These are phyloP conservation scores for Rhizophora apiculata DNA, from an alignment of 345 rosid genomes.

Conservation along the genomic window DNA sequence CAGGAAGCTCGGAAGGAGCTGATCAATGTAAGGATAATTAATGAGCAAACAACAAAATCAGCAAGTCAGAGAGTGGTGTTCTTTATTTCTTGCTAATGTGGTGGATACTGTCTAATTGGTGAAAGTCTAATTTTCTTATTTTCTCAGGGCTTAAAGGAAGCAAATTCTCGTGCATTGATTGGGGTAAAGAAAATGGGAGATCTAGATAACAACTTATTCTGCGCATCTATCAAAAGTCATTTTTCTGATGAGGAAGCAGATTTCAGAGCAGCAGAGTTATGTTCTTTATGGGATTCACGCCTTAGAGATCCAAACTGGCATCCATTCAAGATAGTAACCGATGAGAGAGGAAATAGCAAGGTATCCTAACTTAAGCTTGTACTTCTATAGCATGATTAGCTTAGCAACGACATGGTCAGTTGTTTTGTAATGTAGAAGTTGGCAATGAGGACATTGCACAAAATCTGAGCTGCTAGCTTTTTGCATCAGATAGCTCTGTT, in stretches of 20 bases:
- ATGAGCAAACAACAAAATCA: background rate
- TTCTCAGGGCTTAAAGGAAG: constrained; percentile 33
- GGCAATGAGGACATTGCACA: background rate
- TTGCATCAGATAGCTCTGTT: no score
- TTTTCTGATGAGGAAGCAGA: constrained; percentile 32
- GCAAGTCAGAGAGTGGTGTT: background rate
- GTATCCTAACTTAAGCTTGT: constrained; percentile 15
- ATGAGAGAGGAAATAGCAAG: constrained; percentile 25
- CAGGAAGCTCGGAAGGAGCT: constrained; percentile 71
- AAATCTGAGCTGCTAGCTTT: background rate
- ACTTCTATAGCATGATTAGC: background rate
- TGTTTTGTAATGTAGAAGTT: background rate
- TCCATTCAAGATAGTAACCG: constrained; percentile 44
- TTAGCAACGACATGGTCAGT: background rate
- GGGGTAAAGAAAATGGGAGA: constrained; percentile 64
- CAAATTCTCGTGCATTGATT: constrained; percentile 16
- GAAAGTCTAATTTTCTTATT: constrained; percentile 18
- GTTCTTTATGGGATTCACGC: constrained; percentile 45
- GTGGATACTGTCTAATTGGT: background rate
- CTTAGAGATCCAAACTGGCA: constrained; percentile 47
- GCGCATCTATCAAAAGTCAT: constrained; percentile 35
- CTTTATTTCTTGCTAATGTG: background rate
- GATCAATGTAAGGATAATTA: constrained; percentile 37
- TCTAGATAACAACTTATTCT: constrained; percentile 41
- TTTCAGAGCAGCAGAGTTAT: constrained; percentile 34